Evolutionary conservation across 2,329 filamentous ascomycete genomes (phyloP).

Genomic region (Herpotrichia juniperi): DNA sequence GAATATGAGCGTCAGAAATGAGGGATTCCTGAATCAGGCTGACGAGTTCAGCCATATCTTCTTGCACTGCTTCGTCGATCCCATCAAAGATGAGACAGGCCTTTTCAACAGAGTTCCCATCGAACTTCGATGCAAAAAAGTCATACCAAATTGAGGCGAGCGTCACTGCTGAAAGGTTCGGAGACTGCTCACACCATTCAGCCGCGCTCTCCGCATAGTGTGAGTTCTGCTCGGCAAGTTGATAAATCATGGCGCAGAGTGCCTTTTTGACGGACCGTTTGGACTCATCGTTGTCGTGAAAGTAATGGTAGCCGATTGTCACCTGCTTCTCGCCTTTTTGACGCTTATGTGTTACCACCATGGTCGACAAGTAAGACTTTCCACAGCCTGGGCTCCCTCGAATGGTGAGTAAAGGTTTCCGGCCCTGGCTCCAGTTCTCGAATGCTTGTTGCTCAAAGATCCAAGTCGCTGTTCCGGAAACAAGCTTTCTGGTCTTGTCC

Average conservation of each 20-base stretch:
- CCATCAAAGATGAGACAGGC: slow-evolving; percentile 1
- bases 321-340: background rate
- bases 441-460: background rate
- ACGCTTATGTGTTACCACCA: background rate
- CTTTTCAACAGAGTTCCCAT: background rate
- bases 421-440: background rate
- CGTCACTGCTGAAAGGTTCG: background rate
- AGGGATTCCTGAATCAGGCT: background rate
- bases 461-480: slow-evolving; percentile 1
- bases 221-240: background rate
- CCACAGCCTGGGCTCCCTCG: background rate
- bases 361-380: slow-evolving; percentile 1
- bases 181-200: background rate
- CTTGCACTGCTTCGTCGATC: background rate
- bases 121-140: background rate
- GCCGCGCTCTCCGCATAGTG: background rate
- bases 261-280: background rate
- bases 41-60: background rate
- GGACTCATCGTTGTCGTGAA: background rate
- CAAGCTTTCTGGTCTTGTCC: background rate
- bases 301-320: background rate
- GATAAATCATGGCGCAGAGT: background rate
- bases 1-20: background rate
- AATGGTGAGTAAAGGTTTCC: background rate
- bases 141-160: background rate